Evolutionary conservation across 129 eudicot species (phyloP), one percentile per base, ranked within the genome.

Genomic region (Flaveria linearis): DNA sequence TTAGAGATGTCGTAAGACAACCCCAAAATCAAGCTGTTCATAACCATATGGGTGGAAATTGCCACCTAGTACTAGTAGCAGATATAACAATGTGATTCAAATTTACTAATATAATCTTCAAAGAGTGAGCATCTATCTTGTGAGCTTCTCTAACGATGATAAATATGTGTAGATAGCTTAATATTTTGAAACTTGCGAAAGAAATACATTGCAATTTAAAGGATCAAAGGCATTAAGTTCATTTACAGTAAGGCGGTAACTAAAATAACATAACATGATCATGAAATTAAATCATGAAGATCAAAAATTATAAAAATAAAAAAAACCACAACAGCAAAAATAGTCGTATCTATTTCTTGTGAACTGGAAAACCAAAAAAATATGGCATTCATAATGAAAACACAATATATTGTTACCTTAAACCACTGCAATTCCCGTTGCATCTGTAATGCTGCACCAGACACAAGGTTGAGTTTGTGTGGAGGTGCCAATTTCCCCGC

Each of bases 381-480:
- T 18, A 39, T 6, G 5, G 7, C 9, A 39, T 41, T 60, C 12
- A 60, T 60, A 5, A 60, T 60, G 66, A 41, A 23, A 57, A 58
- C n/a, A 25, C 16, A 56, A 6, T 3, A 71, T 17, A 57, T 30
- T 43, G 16, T 58, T 80, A 84, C 88, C 88, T 84, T 76, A 68
- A 76, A 84, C 88, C 88, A 84, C 14, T 84, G 85, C 71, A 84
- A 47, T 64, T 84, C 88, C 1, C 80, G 82, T 41, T 84, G 88
- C 88, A 84, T 84, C 52, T 84, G 88, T 60, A 84, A 75, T 7
- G 88, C 85, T 73, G 88, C 82, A 26, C 88, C 88, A 50, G 88
- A 73, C 53, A 84, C 82, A 42, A 81, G 88, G 61, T 81, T 60
- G 25, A 84, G 85, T 42, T 84, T 81, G 20, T 81, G 77, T 5